Percentiles rank a stretch among this genome's conserved stretches.
Conservation (phyloP, 108 stramenopile genomes). For the Cyclotella sp. region DNA sequence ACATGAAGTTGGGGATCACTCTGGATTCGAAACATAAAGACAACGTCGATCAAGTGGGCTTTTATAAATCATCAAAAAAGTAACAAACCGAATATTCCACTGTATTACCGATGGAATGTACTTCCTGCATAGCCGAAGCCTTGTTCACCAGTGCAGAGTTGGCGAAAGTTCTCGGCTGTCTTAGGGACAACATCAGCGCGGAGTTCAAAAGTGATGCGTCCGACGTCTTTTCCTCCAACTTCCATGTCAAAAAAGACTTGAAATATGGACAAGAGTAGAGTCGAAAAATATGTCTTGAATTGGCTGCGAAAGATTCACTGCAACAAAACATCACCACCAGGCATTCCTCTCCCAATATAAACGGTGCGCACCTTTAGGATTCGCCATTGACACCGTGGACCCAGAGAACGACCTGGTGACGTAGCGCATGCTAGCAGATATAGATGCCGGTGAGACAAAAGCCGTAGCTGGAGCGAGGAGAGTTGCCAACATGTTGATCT, state of each 20-base stretch:
- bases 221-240: conserved; percentile 89
- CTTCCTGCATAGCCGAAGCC: conserved; percentile 93
- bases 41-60: background rate
- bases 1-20: conserved; percentile 61
- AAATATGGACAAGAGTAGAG: background rate
- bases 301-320: conserved; percentile 1
- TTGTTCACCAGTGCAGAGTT: conserved; percentile 96
- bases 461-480: conserved; percentile 66
- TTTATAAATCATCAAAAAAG: background rate
- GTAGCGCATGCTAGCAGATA: conserved; percentile 33
- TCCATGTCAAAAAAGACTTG: conserved; percentile 94
- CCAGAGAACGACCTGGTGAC: conserved; percentile 73
- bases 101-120: conserved; percentile 80
- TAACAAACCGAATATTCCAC: background rate
- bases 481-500: conserved; percentile 53
- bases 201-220: conserved; percentile 94
- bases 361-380: conserved; percentile 68
- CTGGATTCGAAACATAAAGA: conserved; percentile 6
- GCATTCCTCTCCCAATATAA: too few species aligned
- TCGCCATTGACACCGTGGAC: conserved; percentile 63
- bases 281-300: background rate
- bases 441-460: conserved; percentile 48
- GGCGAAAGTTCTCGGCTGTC: conserved; percentile 95
- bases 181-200: conserved; percentile 95
- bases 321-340: too few species aligned